These are phyloP conservation scores for Leishmania braziliensis DNA, from an alignment of 208 protist genomes.

Conservation along the genomic window DNA sequence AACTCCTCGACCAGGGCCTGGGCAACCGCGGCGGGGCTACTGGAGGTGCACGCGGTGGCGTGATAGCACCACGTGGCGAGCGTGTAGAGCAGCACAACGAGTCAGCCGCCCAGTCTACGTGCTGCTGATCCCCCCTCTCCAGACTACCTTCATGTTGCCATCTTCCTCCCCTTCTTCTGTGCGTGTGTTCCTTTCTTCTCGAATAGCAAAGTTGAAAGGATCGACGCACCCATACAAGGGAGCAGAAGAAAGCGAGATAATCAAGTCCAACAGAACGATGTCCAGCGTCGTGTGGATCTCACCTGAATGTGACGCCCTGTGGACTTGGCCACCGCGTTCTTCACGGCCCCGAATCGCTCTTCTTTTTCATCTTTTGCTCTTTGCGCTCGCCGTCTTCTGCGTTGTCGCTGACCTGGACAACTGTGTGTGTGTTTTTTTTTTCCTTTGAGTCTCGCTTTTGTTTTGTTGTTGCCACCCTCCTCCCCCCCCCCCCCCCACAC, in stretches of 20 bases:
- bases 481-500: neutral
- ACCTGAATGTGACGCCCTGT: neutral
- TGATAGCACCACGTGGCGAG: conserved; percentile 35
- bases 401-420: neutral
- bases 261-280: neutral
- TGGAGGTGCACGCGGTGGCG: conserved; percentile 19
- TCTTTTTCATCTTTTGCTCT: conserved; percentile 3
- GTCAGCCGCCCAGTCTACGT: conserved; percentile 21
- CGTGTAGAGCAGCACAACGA: conserved; percentile 24
- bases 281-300: neutral
- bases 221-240: neutral
- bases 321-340: neutral
- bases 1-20: conserved; percentile 92
- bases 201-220: neutral
- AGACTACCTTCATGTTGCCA: neutral
- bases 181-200: neutral
- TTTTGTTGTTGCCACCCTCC: neutral
- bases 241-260: neutral
- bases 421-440: neutral
- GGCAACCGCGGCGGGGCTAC: conserved; percentile 28
- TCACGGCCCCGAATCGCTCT: neutral
- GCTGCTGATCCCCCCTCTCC: conserved; percentile 33
- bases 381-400: neutral
- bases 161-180: neutral
- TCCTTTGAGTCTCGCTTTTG: neutral